Base-by-base conservation (phyloP, 495 filamentous ascomycete species). In the Neurospora terricola region DNA sequence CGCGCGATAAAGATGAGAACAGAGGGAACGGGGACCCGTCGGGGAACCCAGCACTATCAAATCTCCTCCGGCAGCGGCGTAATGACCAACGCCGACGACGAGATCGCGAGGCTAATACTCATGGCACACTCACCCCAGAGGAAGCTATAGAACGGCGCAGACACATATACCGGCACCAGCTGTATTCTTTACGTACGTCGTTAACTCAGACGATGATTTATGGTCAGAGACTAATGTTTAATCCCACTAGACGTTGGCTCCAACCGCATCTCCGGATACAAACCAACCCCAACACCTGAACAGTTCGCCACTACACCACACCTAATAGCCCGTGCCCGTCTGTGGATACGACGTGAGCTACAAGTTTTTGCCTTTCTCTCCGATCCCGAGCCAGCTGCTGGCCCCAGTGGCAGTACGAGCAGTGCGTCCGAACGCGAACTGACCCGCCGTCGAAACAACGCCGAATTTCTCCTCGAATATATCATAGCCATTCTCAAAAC, bases 381-480 rank as follows among this genome's bases (percentile, higher is more conserved):
- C 59, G 37, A 68, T 27, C 23, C 73, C 16, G 16, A 38, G 12
- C 21, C 73, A 18, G 30, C 38, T 30, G 72, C 76, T 54, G 77
- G 72, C 71, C 5, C 6, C 68, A 83, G 84, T 72, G 73, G 76
- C 40, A 72, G 69, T 69, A 74, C 74, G 5, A n/a, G 79, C 2
- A 71, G 81, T 11, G 70, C 70, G 9, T 82, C 82, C 6, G 78
- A 84, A 0, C 75, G 82, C 69, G 73, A 74, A 71, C 78, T 75
- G 62, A 74, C 73, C 69, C 86, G 88, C 45, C 85, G 89, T 59
- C 86, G 87, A 4, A 92, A 91, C 75, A 96, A 95, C 79, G 90
- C 92, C 14, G 95, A 97, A 77, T 99, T 97, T 73, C 79, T 99
- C 34, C 88, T 97, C 27, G 93, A 96, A 75, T 97, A 97, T 77